Base-by-base conservation (phyloP, 2,329 filamentous ascomycete species). In the Harringtonia lauricola region DNA sequence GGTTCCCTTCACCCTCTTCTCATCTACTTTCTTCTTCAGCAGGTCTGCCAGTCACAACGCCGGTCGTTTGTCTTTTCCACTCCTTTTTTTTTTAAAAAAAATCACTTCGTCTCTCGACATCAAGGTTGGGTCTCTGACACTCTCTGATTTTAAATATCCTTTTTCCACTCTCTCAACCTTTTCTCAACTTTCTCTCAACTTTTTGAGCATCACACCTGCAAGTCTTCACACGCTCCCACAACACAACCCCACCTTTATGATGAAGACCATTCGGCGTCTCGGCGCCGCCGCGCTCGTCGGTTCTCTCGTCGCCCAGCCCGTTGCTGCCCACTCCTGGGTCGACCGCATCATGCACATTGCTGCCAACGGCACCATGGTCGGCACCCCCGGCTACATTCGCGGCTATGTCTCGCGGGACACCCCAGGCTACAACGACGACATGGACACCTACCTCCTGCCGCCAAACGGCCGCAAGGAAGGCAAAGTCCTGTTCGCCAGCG, bases 321-420 rank as follows among this genome's bases (percentile, higher is more conserved):
- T 55, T 29, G 52, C 52, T 22, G 81, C 77, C 30, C 90, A 95
- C 63, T 83, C 79, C 17, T 95, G 89, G 89, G 73, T 90, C 39
- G 88, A 95, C 63, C 70, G 81, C 54, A 68, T 90, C 40, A 75
- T 70, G 49, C 76, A 79, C 45, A 79, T 95, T 58, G 76, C 79
- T 42, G 60, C 75, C 24, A 83, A 87, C 54, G 89, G 88, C 43
- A 77, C 77, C 29, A 86, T 88, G 58, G 66, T 80, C 18, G 83
- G 83, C 24, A 60, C 71, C 8, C 67, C 75, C 21, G 90, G 90
- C 28, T 95, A 81, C 58, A 67, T 83, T n/a, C 81, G 88, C 50
- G 81, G 79, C 38, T 86, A 79, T 56, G 61, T 79, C 15, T 61
- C 72, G 28, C 78, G 86, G 48, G 68, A 63, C 7, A 59, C 67